Percentiles rank a stretch among this genome's conserved stretches.
Conservation (phyloP, 179 eudicot genomes). For the Dionaea muscipula region DNA sequence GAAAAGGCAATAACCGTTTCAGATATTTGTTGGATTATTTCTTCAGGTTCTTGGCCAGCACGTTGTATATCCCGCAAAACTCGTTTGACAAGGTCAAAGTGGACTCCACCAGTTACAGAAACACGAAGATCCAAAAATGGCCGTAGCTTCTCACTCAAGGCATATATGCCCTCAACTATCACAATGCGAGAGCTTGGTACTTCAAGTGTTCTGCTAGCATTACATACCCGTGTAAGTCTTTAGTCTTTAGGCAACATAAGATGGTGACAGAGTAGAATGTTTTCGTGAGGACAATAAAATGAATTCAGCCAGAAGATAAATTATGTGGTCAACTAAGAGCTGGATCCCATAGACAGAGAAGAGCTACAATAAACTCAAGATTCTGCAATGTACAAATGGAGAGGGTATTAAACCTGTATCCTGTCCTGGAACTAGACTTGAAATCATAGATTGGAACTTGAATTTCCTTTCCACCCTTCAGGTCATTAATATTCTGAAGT, state of each 20-base stretch:
- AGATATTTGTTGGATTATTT: slow-evolving; percentile 89
- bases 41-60: slow-evolving; percentile 92
- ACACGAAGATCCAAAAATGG: slow-evolving; percentile 80
- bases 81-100: slow-evolving; percentile 87
- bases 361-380: too few species aligned
- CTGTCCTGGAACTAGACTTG: slow-evolving; percentile 73
- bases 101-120: slow-evolving; percentile 92
- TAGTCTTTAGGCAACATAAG: not conserved
- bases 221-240: slow-evolving; percentile 8
- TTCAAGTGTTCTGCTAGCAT: slow-evolving; percentile 62
- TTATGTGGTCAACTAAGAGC: not conserved
- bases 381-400: too few species aligned
- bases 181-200: slow-evolving; percentile 81
- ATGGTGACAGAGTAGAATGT: not conserved
- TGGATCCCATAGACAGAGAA: too few species aligned
- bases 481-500: slow-evolving; percentile 67
- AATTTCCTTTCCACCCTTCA: slow-evolving; percentile 62
- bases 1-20: slow-evolving; percentile 53
- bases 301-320: not conserved
- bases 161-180: slow-evolving; percentile 89
- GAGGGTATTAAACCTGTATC: slow-evolving; percentile 53
- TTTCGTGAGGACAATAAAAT: not conserved
- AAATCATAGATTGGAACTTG: slow-evolving; percentile 90
- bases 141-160: slow-evolving; percentile 75
- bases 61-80: slow-evolving; percentile 91